These are phyloP conservation scores for Serendipita indica DNA, from an alignment of 768 basidiomycete genomes.

Conservation along the genomic window DNA sequence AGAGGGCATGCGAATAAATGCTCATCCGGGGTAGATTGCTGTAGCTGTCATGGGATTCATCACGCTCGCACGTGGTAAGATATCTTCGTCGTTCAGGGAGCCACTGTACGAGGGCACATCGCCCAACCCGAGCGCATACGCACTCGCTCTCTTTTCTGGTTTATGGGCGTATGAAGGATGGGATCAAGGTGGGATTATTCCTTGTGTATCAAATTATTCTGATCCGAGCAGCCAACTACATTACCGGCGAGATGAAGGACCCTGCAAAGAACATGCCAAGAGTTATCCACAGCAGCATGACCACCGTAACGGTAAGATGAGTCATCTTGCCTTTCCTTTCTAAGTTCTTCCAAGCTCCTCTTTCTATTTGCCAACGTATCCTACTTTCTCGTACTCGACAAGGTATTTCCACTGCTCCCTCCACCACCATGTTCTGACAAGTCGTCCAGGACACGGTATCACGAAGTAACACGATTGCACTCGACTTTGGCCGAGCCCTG, in stretches of 20 bases:
- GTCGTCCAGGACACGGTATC: constrained; percentile 40
- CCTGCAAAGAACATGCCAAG: constrained; percentile 77
- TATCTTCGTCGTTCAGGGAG: constrained; percentile 48
- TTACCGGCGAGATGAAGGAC: constrained; percentile 74
- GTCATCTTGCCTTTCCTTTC: not conserved
- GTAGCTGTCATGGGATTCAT: constrained; percentile 69
- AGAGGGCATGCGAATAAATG: not conserved
- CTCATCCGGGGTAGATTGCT: constrained; percentile 21
- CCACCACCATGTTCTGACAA: not conserved
- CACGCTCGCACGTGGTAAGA: constrained; percentile 54
- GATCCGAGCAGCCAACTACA: constrained; percentile 55
- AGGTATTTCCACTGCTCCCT: constrained; percentile 27
- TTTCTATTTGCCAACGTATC: constrained; percentile 75
- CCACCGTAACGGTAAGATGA: constrained; percentile 49
- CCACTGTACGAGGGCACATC: constrained; percentile 63
- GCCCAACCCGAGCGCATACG: constrained; percentile 67
- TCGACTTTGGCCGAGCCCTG: constrained; percentile 81
- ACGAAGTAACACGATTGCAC: constrained; percentile 71
- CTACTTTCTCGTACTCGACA: constrained; percentile 88
- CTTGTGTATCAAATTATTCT: not conserved
- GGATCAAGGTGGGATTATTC: constrained; percentile 33
- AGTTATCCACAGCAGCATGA: constrained; percentile 84
- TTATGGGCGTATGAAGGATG: constrained; percentile 95
- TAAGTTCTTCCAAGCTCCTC: constrained; percentile 32
- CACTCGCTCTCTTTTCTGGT: constrained; percentile 88